Percentiles rank a stretch among this genome's conserved stretches.
phyloP scores from a whole-genome alignment of 441 rosid genomes.

The Bruguiera hainesii region DNA sequence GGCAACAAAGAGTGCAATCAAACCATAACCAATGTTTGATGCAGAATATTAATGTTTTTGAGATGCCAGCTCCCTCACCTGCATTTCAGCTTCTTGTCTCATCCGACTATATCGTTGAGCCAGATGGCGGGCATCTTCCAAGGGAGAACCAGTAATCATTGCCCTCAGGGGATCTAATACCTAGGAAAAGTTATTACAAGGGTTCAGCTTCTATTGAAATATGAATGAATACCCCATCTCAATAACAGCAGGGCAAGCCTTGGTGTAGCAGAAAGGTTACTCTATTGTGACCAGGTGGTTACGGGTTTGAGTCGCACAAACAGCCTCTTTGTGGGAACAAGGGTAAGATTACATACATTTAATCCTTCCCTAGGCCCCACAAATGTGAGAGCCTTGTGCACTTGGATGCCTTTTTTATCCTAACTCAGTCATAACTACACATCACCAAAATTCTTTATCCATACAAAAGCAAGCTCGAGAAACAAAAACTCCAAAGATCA shows the following conservation, averaged over 20 bases:
- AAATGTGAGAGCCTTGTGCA: not conserved
- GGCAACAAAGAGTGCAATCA: constrained; percentile 8
- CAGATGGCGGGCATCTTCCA: constrained; percentile 95
- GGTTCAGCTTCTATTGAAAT: constrained; percentile 4
- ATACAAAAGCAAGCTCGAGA: not conserved
- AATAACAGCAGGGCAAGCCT: too few relatives aligned
- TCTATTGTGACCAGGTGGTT: too few relatives aligned
- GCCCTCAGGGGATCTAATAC: constrained; percentile 90
- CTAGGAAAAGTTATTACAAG: constrained; percentile 32
- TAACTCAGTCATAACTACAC: not conserved
- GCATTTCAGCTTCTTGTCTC: constrained; percentile 94
- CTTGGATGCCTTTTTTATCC: too few relatives aligned
- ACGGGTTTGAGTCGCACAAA: too few relatives aligned
- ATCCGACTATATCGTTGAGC: constrained; percentile 94
- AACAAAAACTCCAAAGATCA: not conserved
- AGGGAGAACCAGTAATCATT: constrained; percentile 65
- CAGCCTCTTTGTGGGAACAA: too few relatives aligned
- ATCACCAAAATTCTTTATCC: not conserved
- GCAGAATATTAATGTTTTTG: not conserved
- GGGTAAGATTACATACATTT: too few relatives aligned
- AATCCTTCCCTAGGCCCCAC: too few relatives aligned
- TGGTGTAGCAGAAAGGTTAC: too few relatives aligned
- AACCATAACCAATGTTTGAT: constrained; percentile 10
- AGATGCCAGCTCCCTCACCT: constrained; percentile 38
- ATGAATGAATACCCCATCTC: not conserved